Evolutionary conservation across 148 eudicot genomes (phyloP).

Genomic region (Nyssa sinensis): DNA sequence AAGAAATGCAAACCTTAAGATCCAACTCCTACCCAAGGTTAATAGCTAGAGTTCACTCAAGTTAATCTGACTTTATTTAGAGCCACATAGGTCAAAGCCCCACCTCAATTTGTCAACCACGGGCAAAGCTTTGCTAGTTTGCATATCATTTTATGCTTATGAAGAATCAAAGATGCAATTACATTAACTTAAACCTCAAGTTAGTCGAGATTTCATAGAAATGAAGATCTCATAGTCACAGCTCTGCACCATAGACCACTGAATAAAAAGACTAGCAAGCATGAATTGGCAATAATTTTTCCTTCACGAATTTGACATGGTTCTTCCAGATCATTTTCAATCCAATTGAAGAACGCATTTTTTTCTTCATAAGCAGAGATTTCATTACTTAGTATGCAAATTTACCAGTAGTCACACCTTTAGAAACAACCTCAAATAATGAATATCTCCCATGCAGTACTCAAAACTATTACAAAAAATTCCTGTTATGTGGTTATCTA

Average conservation of each 20-base stretch:
- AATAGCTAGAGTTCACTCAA: too few species aligned
- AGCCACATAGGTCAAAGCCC: background rate
- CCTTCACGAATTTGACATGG: too few species aligned
- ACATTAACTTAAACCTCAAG: background rate
- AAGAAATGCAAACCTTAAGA: background rate
- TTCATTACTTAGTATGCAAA: too few species aligned
- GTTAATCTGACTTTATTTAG: background rate
- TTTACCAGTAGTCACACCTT: background rate
- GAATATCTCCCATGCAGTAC: too few species aligned
- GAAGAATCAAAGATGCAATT: slow-evolving; percentile 2
- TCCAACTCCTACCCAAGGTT: too few species aligned
- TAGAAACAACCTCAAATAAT: too few species aligned
- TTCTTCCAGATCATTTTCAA: background rate
- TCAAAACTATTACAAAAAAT: too few species aligned
- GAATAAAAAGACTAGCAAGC: background rate
- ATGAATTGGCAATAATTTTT: background rate
- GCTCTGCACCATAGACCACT: background rate
- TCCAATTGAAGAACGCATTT: too few species aligned
- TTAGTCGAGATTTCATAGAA: background rate
- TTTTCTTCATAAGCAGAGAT: background rate
- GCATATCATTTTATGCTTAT: background rate
- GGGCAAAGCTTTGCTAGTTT: background rate
- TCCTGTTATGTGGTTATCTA: too few species aligned
- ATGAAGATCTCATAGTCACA: background rate
- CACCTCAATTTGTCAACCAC: background rate